Percentiles rank a stretch among this genome's conserved stretches.
Conservation (phyloP, 345 rosid species). For the Triadica sebifera region DNA sequence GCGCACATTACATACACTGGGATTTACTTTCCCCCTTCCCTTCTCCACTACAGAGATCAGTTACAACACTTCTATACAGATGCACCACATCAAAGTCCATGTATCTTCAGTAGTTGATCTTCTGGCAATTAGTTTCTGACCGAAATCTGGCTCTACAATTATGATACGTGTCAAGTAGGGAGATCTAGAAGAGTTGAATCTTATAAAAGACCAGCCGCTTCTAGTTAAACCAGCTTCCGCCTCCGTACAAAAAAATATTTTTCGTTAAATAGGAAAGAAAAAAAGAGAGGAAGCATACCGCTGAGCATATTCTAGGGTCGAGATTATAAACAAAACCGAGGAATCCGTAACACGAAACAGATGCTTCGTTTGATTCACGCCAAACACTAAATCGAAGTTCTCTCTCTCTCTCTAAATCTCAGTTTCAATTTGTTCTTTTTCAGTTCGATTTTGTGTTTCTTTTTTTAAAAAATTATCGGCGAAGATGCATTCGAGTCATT, state of each 20-base stretch:
- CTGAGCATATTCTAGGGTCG: conserved; percentile 1
- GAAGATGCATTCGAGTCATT: conserved; percentile 88
- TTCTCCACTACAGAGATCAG: neutral
- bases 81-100: neutral
- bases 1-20: neutral
- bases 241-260: neutral
- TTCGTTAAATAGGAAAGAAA: neutral
- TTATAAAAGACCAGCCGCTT: neutral
- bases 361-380: conserved; percentile 3
- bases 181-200: conserved; percentile 4
- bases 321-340: neutral
- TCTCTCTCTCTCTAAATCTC: neutral
- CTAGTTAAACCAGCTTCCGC: neutral
- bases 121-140: too few species aligned
- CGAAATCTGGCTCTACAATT: neutral
- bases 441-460: neutral
- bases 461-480: conserved; percentile 6
- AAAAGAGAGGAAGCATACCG: neutral
- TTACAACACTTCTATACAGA: neutral
- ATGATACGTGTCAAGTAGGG: neutral
- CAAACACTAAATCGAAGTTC: neutral
- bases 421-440: neutral
- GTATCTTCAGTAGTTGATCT: neutral
- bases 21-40: neutral
- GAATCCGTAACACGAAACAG: neutral